Base-by-base conservation (phyloP, 768 basidiomycete species). In the Suillus bovinus region DNA sequence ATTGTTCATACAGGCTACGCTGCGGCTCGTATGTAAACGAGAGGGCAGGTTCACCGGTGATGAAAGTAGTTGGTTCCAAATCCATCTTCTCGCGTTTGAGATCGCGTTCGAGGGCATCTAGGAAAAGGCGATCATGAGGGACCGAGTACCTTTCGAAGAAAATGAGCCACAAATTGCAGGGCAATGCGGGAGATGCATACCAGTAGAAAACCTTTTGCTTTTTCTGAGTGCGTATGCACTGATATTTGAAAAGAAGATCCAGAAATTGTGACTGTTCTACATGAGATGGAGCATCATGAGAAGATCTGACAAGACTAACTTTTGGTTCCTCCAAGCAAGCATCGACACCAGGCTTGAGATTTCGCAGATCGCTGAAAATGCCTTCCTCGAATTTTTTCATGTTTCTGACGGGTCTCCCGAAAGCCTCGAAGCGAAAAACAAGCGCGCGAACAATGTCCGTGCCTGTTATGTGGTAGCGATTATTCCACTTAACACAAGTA, bases 161-260 rank as follows among this genome's bases (percentile, higher is more conserved):
- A 4, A 22, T 31, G 49, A 14, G 1, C 52, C 6, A 31, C 39
- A 27, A n/a, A 57, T 60, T 20, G 64, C 62, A 36, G 57, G 36
- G 58, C 42, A 27, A 58, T 31, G 63, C 34, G 17, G 7, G 4
- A 6, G 41, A 29, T 54, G 59, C 17, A 60, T 67, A 93, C 95
- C 96, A 98, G 74, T 93, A 97, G 72, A 97, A 98, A n/a, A 98
- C 96, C 75, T 98, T 95, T 79, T 96, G 96, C 79, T 97, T 98
- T 83, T 97, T 98, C 74, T 98, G 96, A 1, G 96, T 98, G 42
- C 96, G 87, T 67, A 98, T 97, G 73, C 95, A 96, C 72, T 96
- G 94, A 69, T 92, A 95, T 75, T 96, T 95, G 86, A 97, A 97
- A 11, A 98, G 78, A 31, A 96, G 82, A 68, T 98, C 96, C 20